These are phyloP conservation scores for Inga leiocalycina DNA, from an alignment of 306 rosid genomes.

Conservation along the genomic window DNA sequence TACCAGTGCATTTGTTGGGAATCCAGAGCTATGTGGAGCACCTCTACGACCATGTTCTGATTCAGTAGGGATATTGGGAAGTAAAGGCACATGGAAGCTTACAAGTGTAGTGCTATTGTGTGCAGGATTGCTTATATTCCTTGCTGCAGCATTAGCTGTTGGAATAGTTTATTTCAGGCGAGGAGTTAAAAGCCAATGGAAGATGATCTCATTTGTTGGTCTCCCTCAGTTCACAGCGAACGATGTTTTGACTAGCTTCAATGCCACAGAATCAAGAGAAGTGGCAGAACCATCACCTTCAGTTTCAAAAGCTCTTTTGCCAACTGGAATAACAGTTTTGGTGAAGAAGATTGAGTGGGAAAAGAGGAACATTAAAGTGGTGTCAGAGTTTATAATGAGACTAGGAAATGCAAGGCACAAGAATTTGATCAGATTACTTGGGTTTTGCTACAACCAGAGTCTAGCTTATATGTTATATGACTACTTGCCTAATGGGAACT, in stretches of 20 bases:
- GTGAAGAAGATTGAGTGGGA: slow-evolving; percentile 82
- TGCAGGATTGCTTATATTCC: slow-evolving; percentile 55
- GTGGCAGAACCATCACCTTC: slow-evolving; percentile 51
- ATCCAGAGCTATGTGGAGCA: slow-evolving; percentile 84
- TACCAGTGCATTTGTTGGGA: slow-evolving; percentile 73
- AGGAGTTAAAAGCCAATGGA: slow-evolving; percentile 68
- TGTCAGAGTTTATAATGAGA: slow-evolving; percentile 56
- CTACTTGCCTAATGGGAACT: slow-evolving; percentile 74
- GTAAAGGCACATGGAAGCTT: slow-evolving; percentile 62
- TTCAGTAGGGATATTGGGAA: slow-evolving; percentile 59
- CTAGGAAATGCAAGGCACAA: slow-evolving; percentile 85
- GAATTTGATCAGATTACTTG: slow-evolving; percentile 72
- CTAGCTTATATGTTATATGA: slow-evolving; percentile 79
- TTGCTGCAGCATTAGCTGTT: slow-evolving; percentile 44
- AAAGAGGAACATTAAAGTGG: slow-evolving; percentile 44
- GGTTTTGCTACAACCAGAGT: slow-evolving; percentile 81
- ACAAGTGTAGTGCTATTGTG: slow-evolving; percentile 57
- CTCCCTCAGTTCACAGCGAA: slow-evolving; percentile 85
- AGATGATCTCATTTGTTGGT: slow-evolving; percentile 82
- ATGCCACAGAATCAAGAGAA: slow-evolving; percentile 47
- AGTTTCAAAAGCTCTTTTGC: slow-evolving; percentile 73
- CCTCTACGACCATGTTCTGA: slow-evolving; percentile 71
- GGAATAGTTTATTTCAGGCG: slow-evolving; percentile 53
- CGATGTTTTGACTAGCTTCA: slow-evolving; percentile 78
- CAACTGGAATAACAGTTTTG: slow-evolving; percentile 84